Conservation (phyloP, 805 yeast genomes). For the Kodamaea hsintzibuensis region DNA sequence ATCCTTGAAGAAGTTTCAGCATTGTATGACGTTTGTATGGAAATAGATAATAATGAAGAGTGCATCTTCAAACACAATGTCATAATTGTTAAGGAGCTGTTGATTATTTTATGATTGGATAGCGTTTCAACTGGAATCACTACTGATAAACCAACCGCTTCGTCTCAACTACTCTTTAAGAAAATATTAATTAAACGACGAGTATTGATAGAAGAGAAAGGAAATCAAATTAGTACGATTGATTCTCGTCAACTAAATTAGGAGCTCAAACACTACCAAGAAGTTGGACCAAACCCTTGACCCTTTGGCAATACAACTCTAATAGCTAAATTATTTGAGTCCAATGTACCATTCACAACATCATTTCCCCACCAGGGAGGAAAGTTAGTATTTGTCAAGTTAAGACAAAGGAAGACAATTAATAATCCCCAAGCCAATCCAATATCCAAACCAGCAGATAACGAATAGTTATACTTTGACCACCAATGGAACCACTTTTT, state of each 20-base stretch:
- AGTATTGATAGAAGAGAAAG: not conserved
- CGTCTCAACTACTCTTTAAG: no score
- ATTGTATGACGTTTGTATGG: no score
- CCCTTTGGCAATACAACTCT: conserved; percentile 37
- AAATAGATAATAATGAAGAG: no score
- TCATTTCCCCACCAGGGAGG: conserved; percentile 68
- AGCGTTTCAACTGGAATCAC: no score
- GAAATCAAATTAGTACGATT: not conserved
- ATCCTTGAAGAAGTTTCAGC: no score
- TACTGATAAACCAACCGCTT: no score
- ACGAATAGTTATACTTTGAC: conserved; percentile 45
- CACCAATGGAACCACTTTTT: conserved; percentile 44
- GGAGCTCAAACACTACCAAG: conserved; percentile 37
- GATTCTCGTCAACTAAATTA: conserved; percentile 25
- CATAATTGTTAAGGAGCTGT: no score
- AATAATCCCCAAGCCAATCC: conserved; percentile 37
- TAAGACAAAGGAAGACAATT: conserved; percentile 25
- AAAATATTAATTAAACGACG: not conserved
- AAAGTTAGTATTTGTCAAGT: conserved; percentile 17
- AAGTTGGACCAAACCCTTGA: conserved; percentile 46
- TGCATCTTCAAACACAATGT: no score
- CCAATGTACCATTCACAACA: conserved; percentile 43
- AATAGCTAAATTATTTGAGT: conserved; percentile 32
- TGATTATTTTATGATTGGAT: no score
- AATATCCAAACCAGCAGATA: conserved; percentile 46